Conservation (phyloP, 306 rosid genomes). For the Morella rubra region DNA sequence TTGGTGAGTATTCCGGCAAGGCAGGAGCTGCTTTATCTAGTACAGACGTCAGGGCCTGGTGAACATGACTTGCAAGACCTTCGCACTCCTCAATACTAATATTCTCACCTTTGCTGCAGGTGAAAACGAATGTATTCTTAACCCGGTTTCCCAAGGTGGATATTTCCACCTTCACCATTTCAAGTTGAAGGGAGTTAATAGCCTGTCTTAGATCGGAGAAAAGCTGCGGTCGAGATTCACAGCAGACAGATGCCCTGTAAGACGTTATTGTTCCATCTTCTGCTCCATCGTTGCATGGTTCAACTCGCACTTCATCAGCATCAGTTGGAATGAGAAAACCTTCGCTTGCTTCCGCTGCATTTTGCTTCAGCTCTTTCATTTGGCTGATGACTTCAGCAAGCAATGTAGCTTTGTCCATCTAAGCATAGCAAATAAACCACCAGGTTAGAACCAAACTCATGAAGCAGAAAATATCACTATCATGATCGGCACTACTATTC, state of each 20-base stretch:
- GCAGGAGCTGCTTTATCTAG: constrained; percentile 65
- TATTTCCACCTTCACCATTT: constrained; percentile 59
- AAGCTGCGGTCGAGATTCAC: constrained; percentile 65
- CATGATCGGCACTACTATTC: background rate
- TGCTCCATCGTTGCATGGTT: constrained; percentile 38
- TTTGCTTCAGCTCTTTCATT: constrained; percentile 71
- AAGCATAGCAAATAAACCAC: constrained; percentile 28
- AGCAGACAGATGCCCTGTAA: constrained; percentile 68
- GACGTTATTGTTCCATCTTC: constrained; percentile 37
- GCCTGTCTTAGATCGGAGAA: constrained; percentile 66
- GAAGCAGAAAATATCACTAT: background rate
- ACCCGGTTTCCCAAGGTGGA: constrained; percentile 75
- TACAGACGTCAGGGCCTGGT: constrained; percentile 51
- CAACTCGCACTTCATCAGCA: constrained; percentile 71
- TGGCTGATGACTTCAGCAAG: constrained; percentile 70
- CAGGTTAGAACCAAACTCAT: constrained; percentile 18
- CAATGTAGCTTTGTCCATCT: constrained; percentile 92
- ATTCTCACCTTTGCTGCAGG: constrained; percentile 38
- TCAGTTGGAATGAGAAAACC: constrained; percentile 74
- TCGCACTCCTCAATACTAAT: constrained; percentile 37
- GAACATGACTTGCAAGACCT: constrained; percentile 49
- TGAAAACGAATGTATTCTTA: constrained; percentile 55
- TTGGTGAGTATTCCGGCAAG: constrained; percentile 61
- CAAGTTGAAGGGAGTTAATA: constrained; percentile 57
- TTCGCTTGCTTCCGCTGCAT: constrained; percentile 64